These are phyloP conservation scores for Pseudonitzschia pungens DNA, from an alignment of 108 stramenopile species.

Conservation along the genomic window DNA sequence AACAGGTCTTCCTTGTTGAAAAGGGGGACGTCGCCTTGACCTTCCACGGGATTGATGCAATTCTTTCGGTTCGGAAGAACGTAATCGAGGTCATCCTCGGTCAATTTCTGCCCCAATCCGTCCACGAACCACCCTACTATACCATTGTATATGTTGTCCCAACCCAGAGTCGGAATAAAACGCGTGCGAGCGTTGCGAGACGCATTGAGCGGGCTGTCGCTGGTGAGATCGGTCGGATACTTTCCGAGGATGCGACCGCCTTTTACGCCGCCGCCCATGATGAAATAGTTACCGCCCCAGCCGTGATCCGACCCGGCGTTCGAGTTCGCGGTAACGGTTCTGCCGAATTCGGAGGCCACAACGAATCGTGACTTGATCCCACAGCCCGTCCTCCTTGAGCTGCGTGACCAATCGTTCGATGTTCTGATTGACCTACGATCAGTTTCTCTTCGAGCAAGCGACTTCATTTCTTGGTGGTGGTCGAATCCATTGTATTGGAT, in stretches of 20 bases:
- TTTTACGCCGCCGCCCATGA: constrained; percentile 32
- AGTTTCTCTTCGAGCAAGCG: constrained; percentile 16
- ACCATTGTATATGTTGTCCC: constrained; percentile 53
- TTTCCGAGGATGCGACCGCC: constrained; percentile 46
- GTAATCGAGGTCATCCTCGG: constrained; percentile 31
- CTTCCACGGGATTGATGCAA: not conserved
- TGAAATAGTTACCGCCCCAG: not conserved
- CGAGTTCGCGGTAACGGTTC: constrained; percentile 42
- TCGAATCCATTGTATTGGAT: constrained; percentile 59
- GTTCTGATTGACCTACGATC: constrained; percentile 4
- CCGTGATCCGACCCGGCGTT: not conserved
- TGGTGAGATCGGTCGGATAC: constrained; percentile 31
- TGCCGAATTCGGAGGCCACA: constrained; percentile 59
- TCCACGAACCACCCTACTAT: constrained; percentile 57
- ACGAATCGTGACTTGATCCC: constrained; percentile 63
- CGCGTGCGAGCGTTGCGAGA: constrained; percentile 33
- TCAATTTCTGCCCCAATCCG: too few relatives aligned
- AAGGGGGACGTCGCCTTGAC: not conserved
- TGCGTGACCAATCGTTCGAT: constrained; percentile 49
- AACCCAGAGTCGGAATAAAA: constrained; percentile 50
- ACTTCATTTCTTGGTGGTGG: constrained; percentile 40
- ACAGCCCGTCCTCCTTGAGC: constrained; percentile 50
- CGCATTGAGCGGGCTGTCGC: constrained; percentile 24
- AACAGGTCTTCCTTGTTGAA: not conserved
- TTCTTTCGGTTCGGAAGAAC: constrained; percentile 17